phyloP scores from a whole-genome alignment of 331 rosid genomes.

The Spiraea crenata region DNA sequence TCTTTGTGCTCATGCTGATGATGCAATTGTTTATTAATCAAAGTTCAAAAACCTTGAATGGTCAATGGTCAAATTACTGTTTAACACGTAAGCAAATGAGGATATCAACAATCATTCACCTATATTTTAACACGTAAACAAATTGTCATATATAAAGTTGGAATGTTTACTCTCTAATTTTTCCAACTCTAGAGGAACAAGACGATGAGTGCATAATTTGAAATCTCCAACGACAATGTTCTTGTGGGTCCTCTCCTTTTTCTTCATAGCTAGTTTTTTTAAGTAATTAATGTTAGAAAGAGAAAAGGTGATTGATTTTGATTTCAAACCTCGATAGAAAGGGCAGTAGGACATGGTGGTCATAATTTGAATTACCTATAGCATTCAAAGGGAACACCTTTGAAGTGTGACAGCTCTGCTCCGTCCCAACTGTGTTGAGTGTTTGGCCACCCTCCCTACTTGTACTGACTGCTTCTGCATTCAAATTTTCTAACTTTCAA shows the following conservation, averaged over 20 bases:
- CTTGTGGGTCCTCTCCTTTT: constrained; percentile 11
- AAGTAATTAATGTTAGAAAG: neutral
- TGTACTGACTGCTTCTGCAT: constrained; percentile 9
- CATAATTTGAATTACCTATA: constrained; percentile 47
- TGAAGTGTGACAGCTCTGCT: constrained; percentile 44
- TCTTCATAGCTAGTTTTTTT: neutral
- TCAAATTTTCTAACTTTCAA: neutral
- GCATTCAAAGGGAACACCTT: constrained; percentile 20
- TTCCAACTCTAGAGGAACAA: neutral
- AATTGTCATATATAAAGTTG: too few species aligned
- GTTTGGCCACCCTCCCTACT: constrained; percentile 12
- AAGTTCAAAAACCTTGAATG: neutral
- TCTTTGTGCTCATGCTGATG: too few species aligned
- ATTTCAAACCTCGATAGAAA: constrained; percentile 9
- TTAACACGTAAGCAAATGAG: too few species aligned
- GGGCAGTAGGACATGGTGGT: constrained; percentile 18
- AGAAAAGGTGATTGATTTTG: constrained; percentile 6
- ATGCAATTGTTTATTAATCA: neutral
- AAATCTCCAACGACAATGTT: constrained; percentile 29
- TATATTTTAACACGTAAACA: too few species aligned
- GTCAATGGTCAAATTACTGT: constrained; percentile 18
- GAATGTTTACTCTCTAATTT: too few species aligned
- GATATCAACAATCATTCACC: too few species aligned
- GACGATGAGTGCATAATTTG: constrained; percentile 23
- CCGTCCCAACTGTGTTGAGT: constrained; percentile 31